phyloP scores from a whole-genome alignment of 2,329 filamentous ascomycete genomes.

The Claviceps humidiphila region DNA sequence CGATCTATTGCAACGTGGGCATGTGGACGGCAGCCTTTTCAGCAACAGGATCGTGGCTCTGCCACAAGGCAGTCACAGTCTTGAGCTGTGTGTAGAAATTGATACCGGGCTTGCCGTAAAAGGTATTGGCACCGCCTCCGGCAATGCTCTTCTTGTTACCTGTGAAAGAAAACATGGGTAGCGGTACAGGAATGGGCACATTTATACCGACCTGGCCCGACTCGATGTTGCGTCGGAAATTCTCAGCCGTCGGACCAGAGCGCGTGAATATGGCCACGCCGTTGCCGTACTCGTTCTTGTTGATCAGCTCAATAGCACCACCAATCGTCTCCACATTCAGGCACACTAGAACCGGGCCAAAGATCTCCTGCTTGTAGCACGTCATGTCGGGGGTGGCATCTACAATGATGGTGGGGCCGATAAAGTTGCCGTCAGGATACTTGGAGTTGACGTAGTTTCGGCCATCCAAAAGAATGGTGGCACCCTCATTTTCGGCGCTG shows the following conservation, averaged over 20 bases:
- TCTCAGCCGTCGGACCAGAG: slow-evolving; percentile 61
- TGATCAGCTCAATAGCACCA: slow-evolving; percentile 70
- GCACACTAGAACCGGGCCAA: slow-evolving; percentile 73
- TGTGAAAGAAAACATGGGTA: slow-evolving; percentile 61
- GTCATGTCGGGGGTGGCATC: slow-evolving; percentile 70
- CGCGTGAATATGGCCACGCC: slow-evolving; percentile 75
- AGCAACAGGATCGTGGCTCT: slow-evolving; percentile 67
- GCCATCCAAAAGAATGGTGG: slow-evolving; percentile 70
- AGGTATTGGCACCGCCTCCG: slow-evolving; percentile 82
- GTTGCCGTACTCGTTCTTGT: slow-evolving; percentile 78
- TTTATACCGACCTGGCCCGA: slow-evolving; percentile 80
- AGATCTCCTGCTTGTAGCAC: slow-evolving; percentile 78
- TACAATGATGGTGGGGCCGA: slow-evolving; percentile 71
- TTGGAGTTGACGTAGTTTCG: slow-evolving; percentile 61
- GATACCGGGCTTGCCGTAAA: slow-evolving; percentile 87
- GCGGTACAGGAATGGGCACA: slow-evolving; percentile 60
- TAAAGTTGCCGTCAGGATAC: slow-evolving; percentile 77
- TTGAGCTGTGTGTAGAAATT: slow-evolving; percentile 96
- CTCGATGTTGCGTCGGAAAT: slow-evolving; percentile 70
- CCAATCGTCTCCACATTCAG: slow-evolving; percentile 66
- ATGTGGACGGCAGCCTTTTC: slow-evolving; percentile 81
- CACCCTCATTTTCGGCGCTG: slow-evolving; percentile 67
- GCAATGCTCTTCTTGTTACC: slow-evolving; percentile 83
- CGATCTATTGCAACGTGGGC: slow-evolving; percentile 42
- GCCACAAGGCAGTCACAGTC: slow-evolving; percentile 92